Evolutionary conservation across 768 basidiomycete species (phyloP), one percentile per base, ranked within the genome.

Genomic region (Fomitopsis pulvina): DNA sequence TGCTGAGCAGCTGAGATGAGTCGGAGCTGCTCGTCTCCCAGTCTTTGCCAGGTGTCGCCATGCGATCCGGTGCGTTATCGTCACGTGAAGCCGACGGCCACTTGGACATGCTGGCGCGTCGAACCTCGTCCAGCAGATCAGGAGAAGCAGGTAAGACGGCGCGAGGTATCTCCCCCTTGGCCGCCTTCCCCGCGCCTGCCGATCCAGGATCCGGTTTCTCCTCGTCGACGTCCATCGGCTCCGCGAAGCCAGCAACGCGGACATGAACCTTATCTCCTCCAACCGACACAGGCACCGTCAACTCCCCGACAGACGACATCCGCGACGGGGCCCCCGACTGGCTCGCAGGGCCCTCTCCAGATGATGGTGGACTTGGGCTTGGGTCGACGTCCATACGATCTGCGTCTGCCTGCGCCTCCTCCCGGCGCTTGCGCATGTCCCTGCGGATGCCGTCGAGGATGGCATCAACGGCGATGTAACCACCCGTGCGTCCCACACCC

Each of bases 401-500:
- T 5, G 34, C 48, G 5, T 45, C 52, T 2, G 45, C 49, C 45
- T 48, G 52, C 40, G 51, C 11, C 51, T 21, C 45, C 59, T 68
- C 70, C 42, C 59, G 57, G 9, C 60, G 60, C 52, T 63, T 71
- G 22, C 60, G 64, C 60, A 85, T 57, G 66, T 92, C 87, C 45
- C 74, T 64, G 58, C 78, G 69, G 3, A 92, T 68, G 4, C 79
- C 85, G 61, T 91, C 87, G 47, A 94, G 70, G n/a, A 91, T 73
- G 7, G 90, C 84, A 63, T 92, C 90, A 1, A 95, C 80, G 7
- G 89, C 82, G 60, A 97, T 92, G 65, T 91, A 97, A 22, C 87
- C 89, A 20, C 95, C 95, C 0, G 95, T 97, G 37, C 95, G 78
- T 0, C 95, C 95, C 5, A 96, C 92, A 18, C 95, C 95, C 0